These are phyloP conservation scores for Chenopodium album DNA, from an alignment of 148 eudicot genomes.

Conservation along the genomic window DNA sequence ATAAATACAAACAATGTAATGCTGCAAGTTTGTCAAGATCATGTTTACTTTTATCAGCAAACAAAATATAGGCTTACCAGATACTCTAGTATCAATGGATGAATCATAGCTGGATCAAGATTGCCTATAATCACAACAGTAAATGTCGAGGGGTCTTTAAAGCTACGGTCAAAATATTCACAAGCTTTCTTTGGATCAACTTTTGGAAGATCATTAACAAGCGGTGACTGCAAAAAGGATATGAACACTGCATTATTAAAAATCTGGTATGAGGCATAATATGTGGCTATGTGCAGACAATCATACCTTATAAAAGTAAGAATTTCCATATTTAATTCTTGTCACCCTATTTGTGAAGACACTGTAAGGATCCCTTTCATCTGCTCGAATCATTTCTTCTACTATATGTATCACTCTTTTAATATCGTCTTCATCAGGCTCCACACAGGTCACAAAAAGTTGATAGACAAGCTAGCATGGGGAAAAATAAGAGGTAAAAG, in stretches of 20 bases:
- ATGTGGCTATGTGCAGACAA: background rate
- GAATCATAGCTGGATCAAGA: conserved; percentile 61
- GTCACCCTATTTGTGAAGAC: conserved; percentile 70
- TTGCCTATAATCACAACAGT: conserved; percentile 77
- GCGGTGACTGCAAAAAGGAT: conserved; percentile 59
- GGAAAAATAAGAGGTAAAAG: background rate
- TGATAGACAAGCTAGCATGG: conserved; percentile 72
- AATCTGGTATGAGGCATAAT: background rate
- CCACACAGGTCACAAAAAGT: conserved; percentile 59
- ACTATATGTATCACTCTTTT: conserved; percentile 73
- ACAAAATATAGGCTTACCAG: conserved; percentile 47
- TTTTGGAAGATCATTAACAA: conserved; percentile 60
- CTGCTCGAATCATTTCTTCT: conserved; percentile 66
- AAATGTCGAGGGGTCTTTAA: conserved; percentile 87
- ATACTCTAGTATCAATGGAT: conserved; percentile 70
- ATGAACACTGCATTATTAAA: conserved; percentile 9
- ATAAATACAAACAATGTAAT: background rate
- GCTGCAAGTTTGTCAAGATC: background rate
- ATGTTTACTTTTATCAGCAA: conserved; percentile 1
- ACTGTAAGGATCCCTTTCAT: conserved; percentile 81
- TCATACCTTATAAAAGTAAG: conserved; percentile 72
- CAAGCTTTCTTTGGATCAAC: conserved; percentile 82
- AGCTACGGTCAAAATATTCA: conserved; percentile 66
- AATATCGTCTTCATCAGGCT: conserved; percentile 70
- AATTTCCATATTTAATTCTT: conserved; percentile 74